Evolutionary conservation across 305 asterid species (phyloP).

Genomic region (Fraxinus dipetala): DNA sequence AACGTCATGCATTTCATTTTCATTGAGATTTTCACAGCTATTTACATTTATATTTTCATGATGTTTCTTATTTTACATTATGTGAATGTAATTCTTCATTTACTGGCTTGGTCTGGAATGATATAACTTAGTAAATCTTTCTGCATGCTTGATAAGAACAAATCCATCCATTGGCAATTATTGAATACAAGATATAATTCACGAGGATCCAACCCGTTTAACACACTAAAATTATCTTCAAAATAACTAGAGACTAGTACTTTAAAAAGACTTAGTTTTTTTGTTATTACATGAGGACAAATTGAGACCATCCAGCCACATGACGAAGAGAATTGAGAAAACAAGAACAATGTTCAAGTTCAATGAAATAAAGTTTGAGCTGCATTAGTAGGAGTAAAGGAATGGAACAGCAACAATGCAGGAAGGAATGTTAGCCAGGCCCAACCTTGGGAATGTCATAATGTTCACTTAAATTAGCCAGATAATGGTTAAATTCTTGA

Average conservation of each 20-base stretch:
- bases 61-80: background rate
- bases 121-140: too few species aligned
- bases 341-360: background rate
- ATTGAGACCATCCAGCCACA: background rate
- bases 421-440: constrained; percentile 38
- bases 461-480: constrained; percentile 54
- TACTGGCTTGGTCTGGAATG: too few species aligned
- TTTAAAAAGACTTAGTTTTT: background rate
- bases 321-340: background rate
- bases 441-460: constrained; percentile 67
- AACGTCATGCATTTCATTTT: background rate
- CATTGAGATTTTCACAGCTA: background rate
- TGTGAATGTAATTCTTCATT: too few species aligned
- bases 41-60: background rate
- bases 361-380: background rate
- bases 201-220: too few species aligned
- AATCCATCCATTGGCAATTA: too few species aligned
- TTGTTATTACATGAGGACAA: background rate
- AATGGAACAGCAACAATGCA: background rate
- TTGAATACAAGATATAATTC: too few species aligned
- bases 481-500: constrained; percentile 49
- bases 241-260: too few species aligned
- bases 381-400: background rate
- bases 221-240: too few species aligned
- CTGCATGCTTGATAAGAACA: too few species aligned